A percentile compares a stretch with the other conserved stretches of the same genome.
phyloP scores from a whole-genome alignment of 2,329 filamentous ascomycete species.

The Pyrenochaeta sp. region DNA sequence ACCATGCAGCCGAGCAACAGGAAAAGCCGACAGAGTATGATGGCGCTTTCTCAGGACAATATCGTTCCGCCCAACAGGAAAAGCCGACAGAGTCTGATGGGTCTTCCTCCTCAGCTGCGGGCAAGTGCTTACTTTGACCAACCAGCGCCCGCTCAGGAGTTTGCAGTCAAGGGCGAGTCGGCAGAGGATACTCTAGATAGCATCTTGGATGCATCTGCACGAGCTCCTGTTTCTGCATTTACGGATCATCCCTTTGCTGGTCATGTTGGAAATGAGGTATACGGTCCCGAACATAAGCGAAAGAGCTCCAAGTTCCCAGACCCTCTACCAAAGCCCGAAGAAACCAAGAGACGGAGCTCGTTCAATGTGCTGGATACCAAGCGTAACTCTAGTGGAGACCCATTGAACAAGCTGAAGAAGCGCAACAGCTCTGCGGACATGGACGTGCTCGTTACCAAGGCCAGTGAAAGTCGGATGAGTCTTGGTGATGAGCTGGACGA shows the following conservation, averaged over 20 bases:
- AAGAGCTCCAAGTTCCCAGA: constrained; percentile 51
- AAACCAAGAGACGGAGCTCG: constrained; percentile 47
- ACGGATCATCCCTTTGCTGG: constrained; percentile 87
- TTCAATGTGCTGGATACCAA: constrained; percentile 47
- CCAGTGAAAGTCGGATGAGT: constrained; percentile 46
- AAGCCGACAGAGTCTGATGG: constrained; percentile 55
- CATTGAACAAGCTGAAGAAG: constrained; percentile 51
- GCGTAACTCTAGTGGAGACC: constrained; percentile 46
- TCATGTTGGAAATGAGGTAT: constrained; percentile 76
- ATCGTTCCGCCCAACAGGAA: no score
- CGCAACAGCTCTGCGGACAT: constrained; percentile 50
- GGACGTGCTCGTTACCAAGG: constrained; percentile 42
- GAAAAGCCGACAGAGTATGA: no score
- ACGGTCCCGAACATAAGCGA: constrained; percentile 59
- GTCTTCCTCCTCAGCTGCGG: constrained; percentile 81
- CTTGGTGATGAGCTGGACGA: constrained; percentile 43
- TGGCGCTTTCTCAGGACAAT: constrained; percentile 17
- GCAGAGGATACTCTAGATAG: constrained; percentile 88
- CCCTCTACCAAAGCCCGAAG: constrained; percentile 23
- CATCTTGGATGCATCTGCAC: constrained; percentile 87
- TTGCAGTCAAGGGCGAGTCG: constrained; percentile 74
- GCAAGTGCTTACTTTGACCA: constrained; percentile 90
- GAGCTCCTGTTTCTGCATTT: constrained; percentile 88
- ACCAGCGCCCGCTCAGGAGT: constrained; percentile 63
- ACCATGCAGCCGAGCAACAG: no score